These are phyloP conservation scores for Pichia gijzeniarum DNA, from an alignment of 805 yeast genomes.

Conservation along the genomic window DNA sequence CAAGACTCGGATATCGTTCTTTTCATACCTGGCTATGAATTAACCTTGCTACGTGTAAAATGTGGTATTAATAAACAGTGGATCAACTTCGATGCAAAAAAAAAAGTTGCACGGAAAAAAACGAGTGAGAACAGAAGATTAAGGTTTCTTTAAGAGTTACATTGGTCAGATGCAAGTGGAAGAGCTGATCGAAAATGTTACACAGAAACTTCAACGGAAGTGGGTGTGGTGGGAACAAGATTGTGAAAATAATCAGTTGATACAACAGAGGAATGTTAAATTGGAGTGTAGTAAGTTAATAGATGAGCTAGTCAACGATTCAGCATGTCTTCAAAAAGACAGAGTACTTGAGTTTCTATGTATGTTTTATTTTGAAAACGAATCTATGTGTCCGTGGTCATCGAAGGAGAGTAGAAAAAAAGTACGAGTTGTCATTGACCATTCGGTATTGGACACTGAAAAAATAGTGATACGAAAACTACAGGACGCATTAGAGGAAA, in stretches of 20 bases:
- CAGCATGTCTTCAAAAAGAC: background rate
- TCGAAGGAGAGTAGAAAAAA: background rate
- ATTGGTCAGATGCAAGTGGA: too few relatives aligned
- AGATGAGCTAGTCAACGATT: background rate
- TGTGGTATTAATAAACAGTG: too few relatives aligned
- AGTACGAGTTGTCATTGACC: background rate
- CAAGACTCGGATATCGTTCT: background rate
- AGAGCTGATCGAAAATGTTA: too few relatives aligned
- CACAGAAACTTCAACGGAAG: slow-evolving; percentile 5
- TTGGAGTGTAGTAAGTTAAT: background rate
- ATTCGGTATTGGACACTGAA: background rate
- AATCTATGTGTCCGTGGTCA: background rate
- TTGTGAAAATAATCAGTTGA: background rate
- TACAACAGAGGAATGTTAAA: background rate
- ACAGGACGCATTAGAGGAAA: background rate
- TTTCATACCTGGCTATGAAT: background rate
- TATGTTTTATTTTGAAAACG: background rate
- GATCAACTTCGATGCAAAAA: background rate
- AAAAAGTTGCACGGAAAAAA: background rate
- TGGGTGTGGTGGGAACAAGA: slow-evolving; percentile 11
- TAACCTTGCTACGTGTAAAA: too few relatives aligned
- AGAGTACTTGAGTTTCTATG: background rate
- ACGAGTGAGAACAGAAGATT: too few relatives aligned
- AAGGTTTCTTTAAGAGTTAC: too few relatives aligned
- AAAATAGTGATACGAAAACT: background rate